These are phyloP conservation scores for Toxicodendron radicans DNA, from an alignment of 345 rosid species.

Conservation along the genomic window DNA sequence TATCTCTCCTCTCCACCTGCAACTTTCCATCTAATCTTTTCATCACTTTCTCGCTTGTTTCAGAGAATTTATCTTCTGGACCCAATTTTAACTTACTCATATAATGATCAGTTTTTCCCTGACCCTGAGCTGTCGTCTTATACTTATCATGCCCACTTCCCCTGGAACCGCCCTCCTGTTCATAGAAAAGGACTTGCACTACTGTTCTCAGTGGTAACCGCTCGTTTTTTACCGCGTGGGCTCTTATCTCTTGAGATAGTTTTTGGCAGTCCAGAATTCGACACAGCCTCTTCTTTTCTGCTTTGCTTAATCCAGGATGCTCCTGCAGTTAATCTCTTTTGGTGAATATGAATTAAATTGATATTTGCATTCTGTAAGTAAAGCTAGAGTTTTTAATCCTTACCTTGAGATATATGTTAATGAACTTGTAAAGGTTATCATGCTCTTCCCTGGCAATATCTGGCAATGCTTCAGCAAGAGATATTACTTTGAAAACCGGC, in stretches of 20 bases:
- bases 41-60: slow-evolving; percentile 30
- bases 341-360: too few species aligned
- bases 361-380: too few species aligned
- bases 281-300: slow-evolving; percentile 79
- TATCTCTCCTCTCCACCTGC: slow-evolving; percentile 32
- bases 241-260: slow-evolving; percentile 76
- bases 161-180: slow-evolving; percentile 61
- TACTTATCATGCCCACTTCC: slow-evolving; percentile 2
- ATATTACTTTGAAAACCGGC: slow-evolving; percentile 55
- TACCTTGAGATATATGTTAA: slow-evolving; percentile 90
- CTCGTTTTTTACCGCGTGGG: slow-evolving; percentile 94
- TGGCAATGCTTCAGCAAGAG: slow-evolving; percentile 77
- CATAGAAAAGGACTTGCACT: slow-evolving; percentile 90
- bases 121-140: slow-evolving; percentile 13
- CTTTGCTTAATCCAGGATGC: slow-evolving; percentile 84
- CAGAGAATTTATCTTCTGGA: slow-evolving; percentile 19
- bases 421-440: slow-evolving; percentile 84
- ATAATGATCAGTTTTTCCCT: slow-evolving; percentile 2
- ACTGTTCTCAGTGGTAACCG: slow-evolving; percentile 91
- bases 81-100: slow-evolving; percentile 30
- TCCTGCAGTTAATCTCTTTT: slow-evolving; percentile 42
- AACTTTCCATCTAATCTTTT: slow-evolving; percentile 30
- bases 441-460: slow-evolving; percentile 64
- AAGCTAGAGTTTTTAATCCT: not conserved
- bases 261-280: slow-evolving; percentile 89